phyloP scores from a whole-genome alignment of 1,284 basidiomycete species.

The Trametes polyzona region DNA sequence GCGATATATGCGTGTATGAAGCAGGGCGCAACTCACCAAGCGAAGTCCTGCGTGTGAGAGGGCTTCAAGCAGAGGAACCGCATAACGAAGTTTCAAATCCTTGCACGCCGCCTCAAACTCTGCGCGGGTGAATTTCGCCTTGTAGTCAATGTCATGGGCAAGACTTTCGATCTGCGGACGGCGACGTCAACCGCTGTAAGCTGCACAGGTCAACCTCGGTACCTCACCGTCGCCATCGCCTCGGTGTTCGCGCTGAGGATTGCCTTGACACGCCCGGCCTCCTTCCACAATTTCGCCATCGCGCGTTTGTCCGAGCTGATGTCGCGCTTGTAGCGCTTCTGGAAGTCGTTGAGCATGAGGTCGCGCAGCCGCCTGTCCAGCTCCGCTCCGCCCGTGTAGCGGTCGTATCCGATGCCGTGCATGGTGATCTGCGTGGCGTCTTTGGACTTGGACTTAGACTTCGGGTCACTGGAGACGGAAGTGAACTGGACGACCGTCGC shows the following conservation, averaged over 20 bases:
- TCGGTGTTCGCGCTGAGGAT: conserved; percentile 94
- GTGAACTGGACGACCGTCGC: conserved; percentile 88
- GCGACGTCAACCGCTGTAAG: conserved; percentile 6
- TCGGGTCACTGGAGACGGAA: conserved; percentile 50
- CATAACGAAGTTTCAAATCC: conserved; percentile 67
- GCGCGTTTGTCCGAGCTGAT: conserved; percentile 79
- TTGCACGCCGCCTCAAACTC: conserved; percentile 77
- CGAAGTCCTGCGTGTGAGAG: conserved; percentile 71
- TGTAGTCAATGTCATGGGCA: conserved; percentile 91
- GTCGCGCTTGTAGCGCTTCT: conserved; percentile 66
- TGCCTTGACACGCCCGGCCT: conserved; percentile 90
- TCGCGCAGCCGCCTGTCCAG: conserved; percentile 87
- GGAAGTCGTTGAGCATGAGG: conserved; percentile 79
- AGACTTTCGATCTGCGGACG: conserved; percentile 81
- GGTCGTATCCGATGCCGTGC: conserved; percentile 81
- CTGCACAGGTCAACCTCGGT: conserved; percentile 2
- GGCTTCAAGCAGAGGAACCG: conserved; percentile 80
- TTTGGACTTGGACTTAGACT: conserved; percentile 50
- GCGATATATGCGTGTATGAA: background rate
- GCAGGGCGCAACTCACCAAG: conserved; percentile 44
- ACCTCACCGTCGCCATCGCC: conserved; percentile 68
- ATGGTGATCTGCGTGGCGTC: conserved; percentile 80
- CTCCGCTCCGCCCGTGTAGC: conserved; percentile 78
- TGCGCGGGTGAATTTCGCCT: conserved; percentile 74
- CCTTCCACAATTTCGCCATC: conserved; percentile 93